These are phyloP conservation scores for Cochlearia excelsa DNA, from an alignment of 345 rosid genomes.

Conservation along the genomic window DNA sequence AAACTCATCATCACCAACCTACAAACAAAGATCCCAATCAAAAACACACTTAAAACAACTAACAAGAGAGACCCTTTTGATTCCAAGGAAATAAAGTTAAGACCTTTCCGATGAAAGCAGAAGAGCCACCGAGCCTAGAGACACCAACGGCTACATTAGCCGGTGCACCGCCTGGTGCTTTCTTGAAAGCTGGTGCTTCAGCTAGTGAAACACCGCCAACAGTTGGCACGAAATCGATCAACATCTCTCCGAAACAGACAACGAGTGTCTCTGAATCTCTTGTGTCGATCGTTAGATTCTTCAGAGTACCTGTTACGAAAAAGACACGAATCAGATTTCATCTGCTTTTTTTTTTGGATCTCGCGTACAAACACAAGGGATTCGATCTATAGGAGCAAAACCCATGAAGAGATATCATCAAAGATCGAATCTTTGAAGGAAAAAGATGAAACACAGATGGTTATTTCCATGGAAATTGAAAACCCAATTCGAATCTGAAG, in stretches of 20 bases:
- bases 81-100: constrained; percentile 10
- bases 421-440: constrained; percentile 25
- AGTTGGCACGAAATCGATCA: constrained; percentile 94
- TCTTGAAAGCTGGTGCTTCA: constrained; percentile 94
- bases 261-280: constrained; percentile 43
- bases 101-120: constrained; percentile 98
- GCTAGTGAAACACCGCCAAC: constrained; percentile 85
- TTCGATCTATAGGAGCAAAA: constrained; percentile 6
- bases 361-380: not conserved
- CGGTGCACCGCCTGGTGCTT: constrained; percentile 98
- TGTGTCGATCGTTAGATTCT: constrained; percentile 31
- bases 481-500: constrained; percentile 23
- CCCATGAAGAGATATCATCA: constrained; percentile 19
- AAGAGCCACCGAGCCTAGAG: constrained; percentile 84
- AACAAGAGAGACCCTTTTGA: not conserved
- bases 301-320: constrained; percentile 32
- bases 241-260: constrained; percentile 91
- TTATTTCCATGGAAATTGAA: not conserved
- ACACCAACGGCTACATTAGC: constrained; percentile 97
- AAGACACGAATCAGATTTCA: not conserved
- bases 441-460: constrained; percentile 29
- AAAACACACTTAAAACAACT: not conserved
- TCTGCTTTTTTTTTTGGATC: not conserved
- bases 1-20: constrained; percentile 92
- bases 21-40: not conserved